Conservation (phyloP, 2,329 filamentous ascomycete genomes). For the Fusarium coicis region DNA sequence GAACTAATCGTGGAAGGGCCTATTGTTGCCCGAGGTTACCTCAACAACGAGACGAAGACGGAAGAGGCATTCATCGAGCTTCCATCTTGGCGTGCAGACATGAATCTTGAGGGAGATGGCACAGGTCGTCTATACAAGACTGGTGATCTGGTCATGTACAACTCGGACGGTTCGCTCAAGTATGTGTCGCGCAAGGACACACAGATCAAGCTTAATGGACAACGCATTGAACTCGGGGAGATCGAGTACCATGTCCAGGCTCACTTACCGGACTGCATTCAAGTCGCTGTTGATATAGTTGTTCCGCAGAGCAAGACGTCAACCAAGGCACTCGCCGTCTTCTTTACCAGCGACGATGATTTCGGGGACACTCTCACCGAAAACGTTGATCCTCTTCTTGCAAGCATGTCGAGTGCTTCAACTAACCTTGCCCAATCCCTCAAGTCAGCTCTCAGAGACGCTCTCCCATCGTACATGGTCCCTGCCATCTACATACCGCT, state of each 20-base stretch:
- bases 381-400: not conserved
- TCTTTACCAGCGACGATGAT: constrained; percentile 20
- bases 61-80: constrained; percentile 35
- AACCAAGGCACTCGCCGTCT: constrained; percentile 33
- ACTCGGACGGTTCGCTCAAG: constrained; percentile 53
- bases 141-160: constrained; percentile 59
- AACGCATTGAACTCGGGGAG: constrained; percentile 61
- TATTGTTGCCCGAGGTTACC: constrained; percentile 27
- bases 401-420: constrained; percentile 15
- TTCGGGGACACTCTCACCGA: not conserved
- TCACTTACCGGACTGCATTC: constrained; percentile 53
- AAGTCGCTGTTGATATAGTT: constrained; percentile 60
- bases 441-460: constrained; percentile 13
- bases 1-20: constrained; percentile 30
- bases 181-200: constrained; percentile 66
- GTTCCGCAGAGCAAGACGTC: constrained; percentile 46
- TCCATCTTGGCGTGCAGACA: constrained; percentile 58
- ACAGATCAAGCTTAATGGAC: constrained; percentile 70
- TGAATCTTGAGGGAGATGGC: not conserved
- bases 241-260: constrained; percentile 57
- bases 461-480: constrained; percentile 53
- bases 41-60: constrained; percentile 17
- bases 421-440: constrained; percentile 7
- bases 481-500: constrained; percentile 55
- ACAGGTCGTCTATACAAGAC: constrained; percentile 55